Percentiles rank a stretch among this genome's conserved stretches.
These are phyloP conservation scores for Moesziomyces globuligerus DNA, from an alignment of 1,284 basidiomycete genomes.

Conservation along the genomic window DNA sequence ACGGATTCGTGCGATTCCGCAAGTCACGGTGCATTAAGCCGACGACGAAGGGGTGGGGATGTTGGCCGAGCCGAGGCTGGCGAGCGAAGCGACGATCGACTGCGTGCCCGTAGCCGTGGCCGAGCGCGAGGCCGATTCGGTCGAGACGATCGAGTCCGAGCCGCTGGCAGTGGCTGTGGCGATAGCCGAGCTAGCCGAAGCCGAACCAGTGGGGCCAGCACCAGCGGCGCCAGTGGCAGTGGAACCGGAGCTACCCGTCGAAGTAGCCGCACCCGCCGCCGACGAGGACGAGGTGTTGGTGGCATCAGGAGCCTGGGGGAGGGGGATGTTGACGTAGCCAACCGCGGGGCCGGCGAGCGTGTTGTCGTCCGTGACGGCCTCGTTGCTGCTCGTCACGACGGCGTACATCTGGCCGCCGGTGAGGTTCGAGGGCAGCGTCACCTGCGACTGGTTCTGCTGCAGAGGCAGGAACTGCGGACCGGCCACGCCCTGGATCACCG, in stretches of 20 bases:
- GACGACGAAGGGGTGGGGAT: constrained; percentile 9
- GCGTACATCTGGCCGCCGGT: constrained; percentile 52
- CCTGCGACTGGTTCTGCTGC: constrained; percentile 7
- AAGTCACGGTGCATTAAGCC: constrained; percentile 3
- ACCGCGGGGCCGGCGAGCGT: constrained; percentile 45
- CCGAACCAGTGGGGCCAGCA: constrained; percentile 7
- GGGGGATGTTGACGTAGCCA: constrained; percentile 38
- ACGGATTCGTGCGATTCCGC: no score
- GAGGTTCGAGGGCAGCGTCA: constrained; percentile 40
- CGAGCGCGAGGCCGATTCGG: neutral
- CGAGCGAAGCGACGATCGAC: constrained; percentile 2
- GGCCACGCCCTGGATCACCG: constrained; percentile 37
- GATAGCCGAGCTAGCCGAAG: neutral
- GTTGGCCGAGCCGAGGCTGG: constrained; percentile 10
- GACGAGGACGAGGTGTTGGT: constrained; percentile 11
- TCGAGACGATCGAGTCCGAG: constrained; percentile 22
- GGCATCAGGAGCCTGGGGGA: constrained; percentile 40
- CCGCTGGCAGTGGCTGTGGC: constrained; percentile 12
- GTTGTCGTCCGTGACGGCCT: constrained; percentile 41
- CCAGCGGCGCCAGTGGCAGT: constrained; percentile 1
- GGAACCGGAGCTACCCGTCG: neutral
- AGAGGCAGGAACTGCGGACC: constrained; percentile 26
- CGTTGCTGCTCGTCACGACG: constrained; percentile 37
- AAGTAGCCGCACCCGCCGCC: neutral
- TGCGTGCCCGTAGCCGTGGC: constrained; percentile 3